phyloP scores from a whole-genome alignment of 2,329 filamentous ascomycete genomes.

The Macrophomina pseudophaseolina region DNA sequence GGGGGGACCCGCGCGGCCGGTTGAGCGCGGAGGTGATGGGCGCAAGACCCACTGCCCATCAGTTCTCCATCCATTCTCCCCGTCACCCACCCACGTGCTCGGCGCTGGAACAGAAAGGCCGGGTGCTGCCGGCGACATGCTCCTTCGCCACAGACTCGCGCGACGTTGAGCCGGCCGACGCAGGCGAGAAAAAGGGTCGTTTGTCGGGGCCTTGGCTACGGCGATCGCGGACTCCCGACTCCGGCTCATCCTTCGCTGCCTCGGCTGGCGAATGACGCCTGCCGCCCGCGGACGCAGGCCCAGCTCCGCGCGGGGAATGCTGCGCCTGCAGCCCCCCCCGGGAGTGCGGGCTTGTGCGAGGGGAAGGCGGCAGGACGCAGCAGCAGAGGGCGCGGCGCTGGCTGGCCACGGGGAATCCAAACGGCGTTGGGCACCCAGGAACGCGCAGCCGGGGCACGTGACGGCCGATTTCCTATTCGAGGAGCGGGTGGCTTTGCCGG shows the following conservation, averaged over 20 bases:
- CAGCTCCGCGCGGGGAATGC: background rate
- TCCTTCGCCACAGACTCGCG: background rate
- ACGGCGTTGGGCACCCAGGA: background rate
- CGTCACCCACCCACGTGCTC: background rate
- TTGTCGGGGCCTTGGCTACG: background rate
- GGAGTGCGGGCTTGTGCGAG: background rate
- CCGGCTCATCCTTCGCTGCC: conserved; percentile 1
- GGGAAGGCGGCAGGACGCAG: background rate
- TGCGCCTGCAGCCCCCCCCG: background rate
- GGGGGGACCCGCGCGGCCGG: background rate
- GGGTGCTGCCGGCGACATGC: background rate
- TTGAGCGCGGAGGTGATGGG: background rate
- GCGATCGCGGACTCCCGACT: background rate
- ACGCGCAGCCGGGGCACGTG: background rate
- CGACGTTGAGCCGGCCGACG: conserved; percentile 14
- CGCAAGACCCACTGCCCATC: background rate
- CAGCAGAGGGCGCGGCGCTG: too few relatives aligned
- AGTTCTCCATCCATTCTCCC: background rate
- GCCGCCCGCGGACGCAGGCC: background rate
- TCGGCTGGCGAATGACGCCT: too few relatives aligned
- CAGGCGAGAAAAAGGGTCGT: background rate
- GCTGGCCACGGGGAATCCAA: background rate
- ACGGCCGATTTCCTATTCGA: background rate
- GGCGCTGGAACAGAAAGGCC: too few relatives aligned
- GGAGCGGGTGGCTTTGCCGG: background rate